Evolutionary conservation across 2,329 filamentous ascomycete genomes (phyloP).

Genomic region (Tricladium varicosporioides): DNA sequence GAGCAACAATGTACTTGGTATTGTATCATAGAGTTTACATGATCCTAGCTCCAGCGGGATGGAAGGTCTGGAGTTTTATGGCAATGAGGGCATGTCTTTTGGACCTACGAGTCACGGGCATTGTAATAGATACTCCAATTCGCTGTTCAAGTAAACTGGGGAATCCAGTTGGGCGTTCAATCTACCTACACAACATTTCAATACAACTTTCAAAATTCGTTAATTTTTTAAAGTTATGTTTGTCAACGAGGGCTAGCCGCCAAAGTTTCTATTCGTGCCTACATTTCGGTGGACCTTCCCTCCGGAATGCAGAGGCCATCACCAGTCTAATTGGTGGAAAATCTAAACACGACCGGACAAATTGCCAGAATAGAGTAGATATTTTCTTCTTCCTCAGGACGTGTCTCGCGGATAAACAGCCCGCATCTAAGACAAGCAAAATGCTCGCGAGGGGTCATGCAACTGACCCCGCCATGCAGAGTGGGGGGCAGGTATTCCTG

Average conservation of each 20-base stretch:
- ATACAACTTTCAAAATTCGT: no score
- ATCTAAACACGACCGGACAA: background rate
- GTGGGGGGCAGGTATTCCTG: background rate
- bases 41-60: background rate
- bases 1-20: conserved; percentile 23
- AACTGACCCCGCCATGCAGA: background rate
- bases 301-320: background rate
- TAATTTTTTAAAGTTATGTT: no score
- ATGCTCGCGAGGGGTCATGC: background rate
- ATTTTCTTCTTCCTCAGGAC: background rate
- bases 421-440: background rate
- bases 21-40: conserved; percentile 20
- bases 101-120: background rate
- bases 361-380: background rate
- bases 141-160: background rate
- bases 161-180: background rate
- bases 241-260: no score
- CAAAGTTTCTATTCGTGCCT: no score
- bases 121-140: conserved; percentile 7
- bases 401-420: background rate
- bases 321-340: background rate
- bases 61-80: background rate
- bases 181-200: no score
- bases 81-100: background rate
- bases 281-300: no score